phyloP scores from a whole-genome alignment of 352 stramenopile genomes.

The Globisporangium ultimum region DNA sequence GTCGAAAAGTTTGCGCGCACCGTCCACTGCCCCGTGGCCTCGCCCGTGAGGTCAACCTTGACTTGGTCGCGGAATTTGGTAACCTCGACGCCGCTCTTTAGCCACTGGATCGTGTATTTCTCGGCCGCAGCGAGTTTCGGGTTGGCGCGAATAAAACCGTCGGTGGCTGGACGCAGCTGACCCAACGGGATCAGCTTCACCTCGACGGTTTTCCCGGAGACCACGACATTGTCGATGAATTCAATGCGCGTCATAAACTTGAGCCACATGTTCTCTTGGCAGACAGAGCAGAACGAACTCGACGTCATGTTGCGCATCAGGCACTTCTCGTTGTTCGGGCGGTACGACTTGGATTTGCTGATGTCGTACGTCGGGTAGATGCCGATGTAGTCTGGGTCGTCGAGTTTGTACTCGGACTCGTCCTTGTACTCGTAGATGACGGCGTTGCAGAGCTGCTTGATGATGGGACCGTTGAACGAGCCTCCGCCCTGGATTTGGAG shows the following conservation, averaged over 20 bases:
- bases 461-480: conserved; percentile 19
- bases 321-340: conserved; percentile 32
- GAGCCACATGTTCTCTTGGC: conserved; percentile 37
- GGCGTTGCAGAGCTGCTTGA: conserved; percentile 34
- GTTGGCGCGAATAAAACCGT: conserved; percentile 6
- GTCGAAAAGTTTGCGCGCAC: conserved; percentile 1
- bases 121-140: conserved; percentile 16
- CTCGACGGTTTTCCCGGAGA: conserved; percentile 11
- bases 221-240: conserved; percentile 28
- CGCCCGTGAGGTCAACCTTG: neutral
- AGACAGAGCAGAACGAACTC: conserved; percentile 32
- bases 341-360: conserved; percentile 25
- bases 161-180: conserved; percentile 14
- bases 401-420: conserved; percentile 20
- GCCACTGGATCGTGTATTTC: conserved; percentile 28
- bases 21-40: conserved; percentile 15
- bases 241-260: conserved; percentile 28
- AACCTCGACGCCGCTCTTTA: conserved; percentile 17
- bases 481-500: conserved; percentile 27
- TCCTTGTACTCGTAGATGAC: conserved; percentile 31
- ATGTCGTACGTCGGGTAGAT: conserved; percentile 31
- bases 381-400: conserved; percentile 23
- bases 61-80: conserved; percentile 14
- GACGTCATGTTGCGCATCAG: conserved; percentile 43
- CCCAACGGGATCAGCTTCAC: conserved; percentile 30